Evolutionary conservation across 148 eudicot genomes (phyloP), one percentile per base, ranked within the genome.

Genomic region (Bassia scoparia): DNA sequence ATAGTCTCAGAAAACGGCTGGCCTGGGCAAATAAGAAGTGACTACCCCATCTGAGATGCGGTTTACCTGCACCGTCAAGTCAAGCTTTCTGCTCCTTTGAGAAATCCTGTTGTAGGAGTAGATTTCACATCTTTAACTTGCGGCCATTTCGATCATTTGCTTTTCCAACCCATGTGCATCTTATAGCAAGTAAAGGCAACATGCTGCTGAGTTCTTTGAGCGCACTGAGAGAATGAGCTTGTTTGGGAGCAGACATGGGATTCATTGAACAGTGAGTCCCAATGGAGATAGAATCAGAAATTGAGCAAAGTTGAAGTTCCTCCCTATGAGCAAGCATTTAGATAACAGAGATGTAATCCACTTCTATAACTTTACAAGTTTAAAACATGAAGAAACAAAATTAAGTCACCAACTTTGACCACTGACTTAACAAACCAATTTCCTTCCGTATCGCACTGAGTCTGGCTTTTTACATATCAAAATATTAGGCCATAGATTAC

Each of bases 141-240:
- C n/a, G n/a, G n/a, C n/a, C n/a, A n/a, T n/a, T n/a, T n/a, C n/a
- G n/a, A n/a, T n/a, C n/a, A n/a, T n/a, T n/a, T n/a, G n/a, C 50
- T 34, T 46, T 0, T 33, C 31, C 64, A 26, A n/a, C n/a, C 7
- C 35, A 8, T n/a, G 26, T 37, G 49, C n/a, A 7, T 27, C 7
- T 65, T n/a, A 18, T 72, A 90, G 96, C 96, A 43, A 87, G 89
- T 70, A 88, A 90, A n/a, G n/a, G 92, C 90, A 4, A 90, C 96
- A 69, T 86, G 41, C 8, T 73, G n/a, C 75, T 74, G 41, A 79
- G 88, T n/a, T n/a, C 54, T 90, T 82, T 13, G 96, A 90, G 79
- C 83, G n/a, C 87, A 7, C 2, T 90, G 58, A 81, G 90, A 70
- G 59, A n/a, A 84, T 23, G 90, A 90, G 70, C 74, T 85, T 23